These are phyloP conservation scores for Coffea eugenioides DNA, from an alignment of 257 asterid genomes.

Conservation along the genomic window DNA sequence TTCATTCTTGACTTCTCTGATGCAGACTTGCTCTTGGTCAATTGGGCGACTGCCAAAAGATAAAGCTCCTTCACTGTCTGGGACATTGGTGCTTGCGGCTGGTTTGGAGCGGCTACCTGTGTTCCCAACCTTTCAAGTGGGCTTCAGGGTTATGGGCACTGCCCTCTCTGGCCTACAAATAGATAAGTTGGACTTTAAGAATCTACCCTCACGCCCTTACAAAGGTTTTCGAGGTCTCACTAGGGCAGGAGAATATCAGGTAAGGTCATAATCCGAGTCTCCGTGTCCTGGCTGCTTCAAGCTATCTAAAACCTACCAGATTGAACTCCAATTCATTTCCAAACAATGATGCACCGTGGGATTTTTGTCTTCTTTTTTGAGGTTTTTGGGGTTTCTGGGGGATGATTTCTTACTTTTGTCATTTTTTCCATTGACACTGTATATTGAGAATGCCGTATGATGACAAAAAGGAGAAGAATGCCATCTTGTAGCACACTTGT, in stretches of 20 bases:
- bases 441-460: not conserved
- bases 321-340: not conserved
- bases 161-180: conserved; percentile 90
- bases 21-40: conserved; percentile 83
- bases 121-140: conserved; percentile 76
- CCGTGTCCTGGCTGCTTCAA: not conserved
- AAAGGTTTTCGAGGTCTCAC: conserved; percentile 94
- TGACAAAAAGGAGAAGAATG: not conserved
- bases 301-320: not conserved
- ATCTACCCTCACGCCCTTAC: conserved; percentile 64
- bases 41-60: conserved; percentile 93
- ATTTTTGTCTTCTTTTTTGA: not conserved
- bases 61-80: conserved; percentile 87
- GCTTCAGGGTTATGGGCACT: conserved; percentile 77
- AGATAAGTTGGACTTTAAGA: conserved; percentile 68
- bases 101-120: conserved; percentile 74
- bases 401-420: not conserved
- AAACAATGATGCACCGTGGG: not conserved
- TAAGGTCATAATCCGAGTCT: conserved; percentile 50
- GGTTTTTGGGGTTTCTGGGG: no score
- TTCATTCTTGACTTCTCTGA: not conserved
- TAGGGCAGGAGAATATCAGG: conserved; percentile 73
- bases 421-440: not conserved
- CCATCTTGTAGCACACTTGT: no score
- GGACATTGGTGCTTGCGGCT: conserved; percentile 64